Base-by-base conservation (phyloP, 1,284 basidiomycete genomes). In the Puccinia polysora region DNA sequence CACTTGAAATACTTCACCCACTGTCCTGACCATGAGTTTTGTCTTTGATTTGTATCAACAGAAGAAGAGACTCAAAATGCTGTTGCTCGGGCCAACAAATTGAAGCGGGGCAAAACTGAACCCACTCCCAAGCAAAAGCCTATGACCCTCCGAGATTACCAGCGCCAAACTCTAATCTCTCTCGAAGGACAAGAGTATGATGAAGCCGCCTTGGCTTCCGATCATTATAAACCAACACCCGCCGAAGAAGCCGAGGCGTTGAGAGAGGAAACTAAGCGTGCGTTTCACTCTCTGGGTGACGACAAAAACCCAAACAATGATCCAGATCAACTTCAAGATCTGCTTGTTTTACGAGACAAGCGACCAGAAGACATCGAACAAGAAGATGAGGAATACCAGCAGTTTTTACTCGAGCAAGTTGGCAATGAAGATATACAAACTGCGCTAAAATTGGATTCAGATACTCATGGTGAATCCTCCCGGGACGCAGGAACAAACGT, bases 241-340 rank as follows among this genome's bases (percentile, higher is more conserved):
- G 86, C 85, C 4, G 84, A 92, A 80, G 90, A 94, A 78, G 89
- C 94, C 80, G 82, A 82, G 2, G 83, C 82, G 0, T 84, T 97
- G 25, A 86, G 90, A 8, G 83, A 85, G 52, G 91, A 97, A 79
- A 91, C 91, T 0, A 89, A 91, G 40, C 84, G 86, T 1, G 94
- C 89, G 0, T 94, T 95, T 79, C 79, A 81, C 65, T 85, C 86
- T 67, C 79, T 81, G 1, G 85, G 85, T 40, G 81, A 83, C 1
- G 80, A 78, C 0, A 77, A 76, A 0, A 79, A 76, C 18, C 81
- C 82, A 25, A 82, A 81, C 2, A 84, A 84, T 8, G 86, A 85
- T 7, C 87, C 86, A 8, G 87, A 81, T 6, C 76, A 79, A 23
- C 79, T 84, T 6, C 81, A 80, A 2, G 81, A 78, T 5, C 76